A percentile compares a stretch with the other conserved stretches of the same genome.
Evolutionary conservation across 306 rosid species (phyloP).

Genomic region (Acacia melanoxylon): DNA sequence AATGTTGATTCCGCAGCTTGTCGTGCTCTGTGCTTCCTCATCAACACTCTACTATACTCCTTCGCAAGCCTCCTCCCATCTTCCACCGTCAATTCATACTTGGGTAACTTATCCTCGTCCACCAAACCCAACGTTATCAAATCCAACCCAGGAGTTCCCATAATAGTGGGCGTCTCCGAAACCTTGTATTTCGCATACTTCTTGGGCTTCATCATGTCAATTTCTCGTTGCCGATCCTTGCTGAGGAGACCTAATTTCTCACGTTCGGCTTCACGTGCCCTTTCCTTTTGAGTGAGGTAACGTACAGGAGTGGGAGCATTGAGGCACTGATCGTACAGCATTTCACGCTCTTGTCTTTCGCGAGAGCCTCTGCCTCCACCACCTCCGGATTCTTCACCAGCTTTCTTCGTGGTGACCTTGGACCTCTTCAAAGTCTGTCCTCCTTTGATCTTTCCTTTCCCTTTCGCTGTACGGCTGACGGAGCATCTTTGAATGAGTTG

Average conservation of each 20-base stretch:
- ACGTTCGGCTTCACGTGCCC: conserved; percentile 65
- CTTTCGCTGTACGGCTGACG: conserved; percentile 50
- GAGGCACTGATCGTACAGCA: conserved; percentile 61
- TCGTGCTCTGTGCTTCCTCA: conserved; percentile 78
- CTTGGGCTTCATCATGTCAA: conserved; percentile 57
- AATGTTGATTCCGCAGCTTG: conserved; percentile 76
- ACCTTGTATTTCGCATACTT: conserved; percentile 40
- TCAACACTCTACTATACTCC: conserved; percentile 86
- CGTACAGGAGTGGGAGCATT: conserved; percentile 78
- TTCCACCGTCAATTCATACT: conserved; percentile 68
- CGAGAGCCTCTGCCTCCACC: conserved; percentile 46
- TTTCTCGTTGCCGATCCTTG: conserved; percentile 75
- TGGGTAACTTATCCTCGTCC: conserved; percentile 74
- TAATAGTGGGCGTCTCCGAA: conserved; percentile 56
- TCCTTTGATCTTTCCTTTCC: conserved; percentile 47
- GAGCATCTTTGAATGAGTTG: conserved; percentile 42
- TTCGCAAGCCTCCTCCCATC: conserved; percentile 84
- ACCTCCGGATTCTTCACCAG: conserved; percentile 30
- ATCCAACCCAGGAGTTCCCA: conserved; percentile 84
- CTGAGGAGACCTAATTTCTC: conserved; percentile 83
- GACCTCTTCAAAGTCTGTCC: conserved; percentile 43
- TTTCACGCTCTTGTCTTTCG: conserved; percentile 55
- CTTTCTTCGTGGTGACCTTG: conserved; percentile 32
- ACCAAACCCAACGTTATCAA: conserved; percentile 67
- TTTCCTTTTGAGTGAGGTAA: conserved; percentile 41